Evolutionary conservation across 2,329 filamentous ascomycete species (phyloP), one percentile per base, ranked within the genome.

Genomic region (Blastomyces parvus): DNA sequence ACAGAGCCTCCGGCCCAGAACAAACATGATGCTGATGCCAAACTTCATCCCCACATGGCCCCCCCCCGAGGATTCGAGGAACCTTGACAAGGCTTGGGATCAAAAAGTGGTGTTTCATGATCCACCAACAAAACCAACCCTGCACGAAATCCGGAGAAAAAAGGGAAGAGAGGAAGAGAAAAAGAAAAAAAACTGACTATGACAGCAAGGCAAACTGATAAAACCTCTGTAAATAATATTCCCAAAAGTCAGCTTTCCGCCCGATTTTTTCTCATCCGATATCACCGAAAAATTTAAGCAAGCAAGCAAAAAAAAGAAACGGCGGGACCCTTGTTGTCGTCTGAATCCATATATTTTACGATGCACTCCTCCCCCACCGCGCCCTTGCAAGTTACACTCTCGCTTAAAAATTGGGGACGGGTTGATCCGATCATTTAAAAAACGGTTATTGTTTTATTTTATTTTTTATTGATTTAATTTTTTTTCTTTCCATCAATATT

Each of bases 331-430:
- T 42, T 22, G 36, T 58, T 58, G 55, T 58, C 36, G 42, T 58
- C 36, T 22, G 14, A 17, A 58, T 36, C 55, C 55, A 42, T 42
- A 36, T 58, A n/a, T n/a, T 38, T 17, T 13, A 33, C n/a, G 6
- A n/a, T n/a, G 17, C 9, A 19, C 19, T 38, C 36, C 30, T 42
- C 55, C 11, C 25, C 36, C 33, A 22, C 27, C 19, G 7, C 11
- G 25, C 33, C 27, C 19, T 33, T 33, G 8, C 2, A 40, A n/a
- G n/a, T n/a, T n/a, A n/a, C n/a, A 33, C 11, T 25, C 25, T 57
- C 55, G 33, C 33, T 57, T 14, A 53, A 40, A 57, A 40, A 25
- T 57, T 22, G 55, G 55, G 55, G 55, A 38, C 55, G 53, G 53
- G 14, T 11, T 36, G 53, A 57, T 57, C 53, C 53, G 8, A 42